phyloP scores from a whole-genome alignment of 164 flowering plant species.

The Kingdonia uniflora region DNA sequence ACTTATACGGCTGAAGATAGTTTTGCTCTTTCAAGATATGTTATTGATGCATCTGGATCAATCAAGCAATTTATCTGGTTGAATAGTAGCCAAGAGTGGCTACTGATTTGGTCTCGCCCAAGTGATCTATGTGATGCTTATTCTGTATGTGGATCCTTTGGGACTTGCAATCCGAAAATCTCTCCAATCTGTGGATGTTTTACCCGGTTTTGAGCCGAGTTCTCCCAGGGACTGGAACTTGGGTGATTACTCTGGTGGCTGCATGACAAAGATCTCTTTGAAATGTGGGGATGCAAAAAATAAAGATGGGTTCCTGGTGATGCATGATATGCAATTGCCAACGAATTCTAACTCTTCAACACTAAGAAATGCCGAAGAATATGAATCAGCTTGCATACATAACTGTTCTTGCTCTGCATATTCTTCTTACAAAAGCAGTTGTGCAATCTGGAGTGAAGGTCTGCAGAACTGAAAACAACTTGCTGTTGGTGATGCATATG shows the following conservation, averaged over 20 bases:
- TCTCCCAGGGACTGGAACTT: slow-evolving; percentile 9
- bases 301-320: background rate
- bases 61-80: slow-evolving; percentile 12
- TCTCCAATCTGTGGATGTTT: slow-evolving; percentile 9
- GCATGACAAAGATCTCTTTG: no score
- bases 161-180: slow-evolving; percentile 6
- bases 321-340: slow-evolving; percentile 8
- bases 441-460: slow-evolving; percentile 15
- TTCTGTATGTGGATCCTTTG: slow-evolving; percentile 14
- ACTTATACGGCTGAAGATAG: slow-evolving; percentile 2
- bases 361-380: background rate
- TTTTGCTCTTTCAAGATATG: slow-evolving; percentile 4
- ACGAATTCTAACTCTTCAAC: background rate
- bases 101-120: slow-evolving; percentile 16
- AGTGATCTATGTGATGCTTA: slow-evolving; percentile 13
- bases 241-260: no score
- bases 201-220: slow-evolving; percentile 17
- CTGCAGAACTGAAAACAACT: background rate
- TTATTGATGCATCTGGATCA: slow-evolving; percentile 12
- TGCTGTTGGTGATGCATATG: background rate
- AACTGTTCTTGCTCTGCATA: slow-evolving; percentile 19
- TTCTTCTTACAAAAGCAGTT: slow-evolving; percentile 9
- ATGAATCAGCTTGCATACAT: slow-evolving; percentile 13
- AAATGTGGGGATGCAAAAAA: background rate
- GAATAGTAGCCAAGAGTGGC: slow-evolving; percentile 8